These are phyloP conservation scores for Yamadazyma sp. DNA, from an alignment of 805 yeast genomes.

Conservation along the genomic window DNA sequence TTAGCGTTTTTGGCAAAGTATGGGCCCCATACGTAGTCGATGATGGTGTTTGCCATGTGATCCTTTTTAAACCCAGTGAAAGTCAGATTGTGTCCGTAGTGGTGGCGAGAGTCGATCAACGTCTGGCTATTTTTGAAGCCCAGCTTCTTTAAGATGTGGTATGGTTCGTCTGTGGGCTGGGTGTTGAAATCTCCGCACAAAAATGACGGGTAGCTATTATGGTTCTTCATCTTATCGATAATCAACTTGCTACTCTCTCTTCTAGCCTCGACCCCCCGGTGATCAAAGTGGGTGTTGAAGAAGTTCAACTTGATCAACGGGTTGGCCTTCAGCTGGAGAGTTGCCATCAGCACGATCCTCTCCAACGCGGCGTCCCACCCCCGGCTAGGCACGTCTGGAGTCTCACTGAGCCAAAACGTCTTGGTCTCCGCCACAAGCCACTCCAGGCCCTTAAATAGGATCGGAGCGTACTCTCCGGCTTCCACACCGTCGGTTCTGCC, in stretches of 20 bases:
- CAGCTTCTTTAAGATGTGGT: slow-evolving; percentile 33
- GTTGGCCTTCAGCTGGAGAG: slow-evolving; percentile 30
- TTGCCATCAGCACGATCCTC: slow-evolving; percentile 40
- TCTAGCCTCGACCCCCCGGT: slow-evolving; percentile 38
- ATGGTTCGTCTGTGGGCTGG: slow-evolving; percentile 42
- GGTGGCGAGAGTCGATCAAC: slow-evolving; percentile 22
- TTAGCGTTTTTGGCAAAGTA: slow-evolving; percentile 21
- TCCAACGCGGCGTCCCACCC: slow-evolving; percentile 48
- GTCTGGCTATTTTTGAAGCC: slow-evolving; percentile 34
- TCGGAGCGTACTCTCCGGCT: slow-evolving; percentile 38
- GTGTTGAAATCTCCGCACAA: slow-evolving; percentile 46
- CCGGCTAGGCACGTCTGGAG: slow-evolving; percentile 44
- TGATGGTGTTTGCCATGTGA: slow-evolving; percentile 29
- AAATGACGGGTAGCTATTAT: slow-evolving; percentile 34
- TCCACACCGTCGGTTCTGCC: slow-evolving; percentile 34
- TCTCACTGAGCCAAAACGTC: slow-evolving; percentile 43
- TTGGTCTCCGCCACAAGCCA: slow-evolving; percentile 30
- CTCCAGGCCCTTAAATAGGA: slow-evolving; percentile 30
- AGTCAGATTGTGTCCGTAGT: slow-evolving; percentile 46
- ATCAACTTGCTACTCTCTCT: slow-evolving; percentile 34
- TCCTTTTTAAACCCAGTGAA: slow-evolving; percentile 49
- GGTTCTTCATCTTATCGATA: slow-evolving; percentile 31
- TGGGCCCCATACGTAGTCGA: slow-evolving; percentile 49
- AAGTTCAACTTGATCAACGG: slow-evolving; percentile 30
- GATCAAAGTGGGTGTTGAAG: slow-evolving; percentile 46